Base-by-base conservation (phyloP, 2,329 filamentous ascomycete species). In the Trichoderma pleuroti region DNA sequence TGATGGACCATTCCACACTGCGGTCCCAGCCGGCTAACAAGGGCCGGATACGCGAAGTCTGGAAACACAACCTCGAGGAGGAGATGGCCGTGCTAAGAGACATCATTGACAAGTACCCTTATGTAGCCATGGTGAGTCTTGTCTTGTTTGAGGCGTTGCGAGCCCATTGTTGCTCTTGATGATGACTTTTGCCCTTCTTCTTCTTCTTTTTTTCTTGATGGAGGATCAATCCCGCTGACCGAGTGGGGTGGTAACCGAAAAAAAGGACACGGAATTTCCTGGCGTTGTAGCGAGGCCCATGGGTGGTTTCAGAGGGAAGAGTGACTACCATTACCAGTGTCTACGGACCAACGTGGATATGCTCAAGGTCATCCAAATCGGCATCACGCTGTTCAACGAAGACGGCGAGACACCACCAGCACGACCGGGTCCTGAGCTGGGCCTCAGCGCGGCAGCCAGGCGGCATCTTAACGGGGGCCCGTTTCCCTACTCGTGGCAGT, bases 321-420 rank as follows among this genome's bases (percentile, higher is more conserved):
- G 94, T 74, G 95, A 98, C 77, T 99, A 99, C 79, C 96, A 99
- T 80, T 99, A 99, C 82, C 96, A 99, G 84, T 98, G 95, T 72
- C 86, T 99, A 60, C 92, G 96, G 72, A 97, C 94, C 76, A 99
- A 99, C 79, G 96, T 99, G 77, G 96, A 99, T 79, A 90, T 99
- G 78, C 88, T 99, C 77, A 98, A 97, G 81, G 94, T 98, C 75
- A 98, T 99, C 74, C 96, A 99, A 80, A 91, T 99, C 71, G 96
- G 96, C 71, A 91, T 99, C 76, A 97, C 95, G 4, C 85, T 99
- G 18, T 98, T 98, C 84, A 94, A 93, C 73, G 88, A 94, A 72
- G 91, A 97, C 72, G 96, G 96, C 72, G 93, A 98, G 75, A 89
- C 93, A 2, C 93, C 93, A 1, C 93, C 93, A 3, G 86, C 92